Evolutionary conservation across 2,329 filamentous ascomycete species (phyloP), one percentile per base, ranked within the genome.

Genomic region (Didymosphaeria variabile): DNA sequence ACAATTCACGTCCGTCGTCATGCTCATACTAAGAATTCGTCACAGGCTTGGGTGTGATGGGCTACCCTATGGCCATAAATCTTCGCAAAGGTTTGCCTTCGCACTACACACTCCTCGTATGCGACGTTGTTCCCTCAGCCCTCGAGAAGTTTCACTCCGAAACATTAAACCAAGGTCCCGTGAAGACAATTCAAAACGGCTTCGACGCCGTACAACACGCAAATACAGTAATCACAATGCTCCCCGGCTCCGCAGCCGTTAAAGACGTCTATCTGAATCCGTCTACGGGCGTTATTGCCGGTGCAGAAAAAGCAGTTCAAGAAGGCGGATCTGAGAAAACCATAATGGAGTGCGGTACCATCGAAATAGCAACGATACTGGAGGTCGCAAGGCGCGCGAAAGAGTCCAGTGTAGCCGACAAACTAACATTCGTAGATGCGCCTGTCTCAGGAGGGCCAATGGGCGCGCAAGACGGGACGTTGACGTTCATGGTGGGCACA

Each of bases 281-380:
- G 2, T 57, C 63, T 8, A 79, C 68, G 2, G 82, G 81, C 38
- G 75, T 84, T 26, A 70, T 80, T 8, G 72, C 77, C 1, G 79
- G 77, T 5, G 77, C 77, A n/a, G 72, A 79, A 49, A 66, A 79
- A n/a, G 69, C 75, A 10, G 60, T 79, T 19, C 63, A 64, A 19
- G 68, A 66, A 7, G 45, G 49, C 29, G 31, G 81, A 45, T 83
- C 83, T 52, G 81, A 88, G 55, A 90, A 93, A 47, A 80, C 97
- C 61, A 97, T 97, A 78, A 94, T 98, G 76, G 94, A 98, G 79
- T 94, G 91, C 79, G 97, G 94, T 2, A 98, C 94, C n/a, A 98
- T 98, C 72, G 94, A 98, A 77, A 93, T 93, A 0, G 87, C 88
- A 3, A 92, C 93, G 2, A 97, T 94, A 0, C 87, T 88, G 34